Base-by-base conservation (phyloP, 2,329 filamentous ascomycete genomes). In the Annulohypoxylon truncatum region DNA sequence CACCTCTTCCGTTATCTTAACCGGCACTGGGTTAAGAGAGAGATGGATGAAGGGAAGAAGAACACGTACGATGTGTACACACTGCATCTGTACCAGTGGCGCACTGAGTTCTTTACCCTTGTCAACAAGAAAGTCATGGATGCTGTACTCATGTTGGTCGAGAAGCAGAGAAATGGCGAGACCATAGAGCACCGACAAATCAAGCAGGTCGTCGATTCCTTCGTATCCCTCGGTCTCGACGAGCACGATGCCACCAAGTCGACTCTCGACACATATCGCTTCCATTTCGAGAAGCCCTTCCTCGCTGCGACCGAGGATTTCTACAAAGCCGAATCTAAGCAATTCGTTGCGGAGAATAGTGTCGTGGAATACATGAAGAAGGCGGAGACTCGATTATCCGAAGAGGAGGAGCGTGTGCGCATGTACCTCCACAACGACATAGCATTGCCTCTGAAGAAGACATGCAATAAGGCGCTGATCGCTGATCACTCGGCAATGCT, bases 341-440 rank as follows among this genome's bases (percentile, higher is more conserved):
- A 94, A 69, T 99, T 99, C 77, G 89, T 99, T 31, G 92, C 94
- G 9, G 95, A 98, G 79, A 99, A 99, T 78, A 97, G 92, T 69
- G 94, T 99, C 3, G 94, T 99, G 31, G 96, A 99, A 77, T 99
- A 98, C 81, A 98, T 99, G 96, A 98, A 98, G 85, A 99, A 99
- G 86, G 96, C 96, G 0, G 95, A 98, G 81, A 82, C 89, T 42
- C 90, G 96, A 29, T 82, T 99, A 66, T 89, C 93, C 6, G 96
- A 99, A 79, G 96, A 99, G 79, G 96, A 97, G 81, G 93, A 95
- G 76, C 92, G 96, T 24, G 96, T 99, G 8, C 89, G 89, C 70
- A 89, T 98, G 76, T 99, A 97, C 76, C 85, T 99, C 47, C 93
- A 98, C 75, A 88, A 89, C 33, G 96, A 99, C 79, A 97, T 98